A percentile compares a stretch with the other conserved stretches of the same genome.
These are phyloP conservation scores for Aquilaria agallochum DNA, from an alignment of 441 rosid species.

Conservation along the genomic window DNA sequence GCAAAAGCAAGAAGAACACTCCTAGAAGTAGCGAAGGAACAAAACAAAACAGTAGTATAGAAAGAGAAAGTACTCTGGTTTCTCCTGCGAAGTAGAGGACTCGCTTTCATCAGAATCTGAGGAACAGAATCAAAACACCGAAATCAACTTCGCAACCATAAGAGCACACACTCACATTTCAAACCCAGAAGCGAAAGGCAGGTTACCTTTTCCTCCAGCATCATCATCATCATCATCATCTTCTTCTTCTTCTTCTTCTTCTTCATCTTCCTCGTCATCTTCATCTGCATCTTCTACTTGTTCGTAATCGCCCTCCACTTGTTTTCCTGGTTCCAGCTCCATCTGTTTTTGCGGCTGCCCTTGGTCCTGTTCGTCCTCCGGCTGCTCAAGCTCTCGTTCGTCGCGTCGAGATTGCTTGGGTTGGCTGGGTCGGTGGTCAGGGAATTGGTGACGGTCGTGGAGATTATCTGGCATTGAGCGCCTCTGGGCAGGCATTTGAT, in stretches of 20 bases:
- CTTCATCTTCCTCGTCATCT: conserved; percentile 17
- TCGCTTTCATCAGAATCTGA: conserved; percentile 64
- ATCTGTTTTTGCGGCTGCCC: conserved; percentile 14
- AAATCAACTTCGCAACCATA: conserved; percentile 23
- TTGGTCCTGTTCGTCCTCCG: conserved; percentile 11
- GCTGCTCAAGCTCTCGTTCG: conserved; percentile 20
- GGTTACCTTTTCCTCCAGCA: conserved; percentile 26
- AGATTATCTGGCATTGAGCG: conserved; percentile 46
- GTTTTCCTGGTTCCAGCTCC: conserved; percentile 20
- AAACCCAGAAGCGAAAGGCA: conserved; percentile 7
- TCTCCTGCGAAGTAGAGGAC: conserved; percentile 52
- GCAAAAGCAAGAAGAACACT: neutral
- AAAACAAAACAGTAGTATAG: conserved; percentile 14
- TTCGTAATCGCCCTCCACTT: conserved; percentile 16
- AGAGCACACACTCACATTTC: conserved; percentile 16
- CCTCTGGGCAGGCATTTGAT: conserved; percentile 72
- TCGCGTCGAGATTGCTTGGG: conserved; percentile 17
- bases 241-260: conserved; percentile 14
- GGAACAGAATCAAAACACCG: conserved; percentile 12
- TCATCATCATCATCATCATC: conserved; percentile 20
- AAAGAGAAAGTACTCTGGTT: conserved; percentile 45
- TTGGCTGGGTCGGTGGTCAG: conserved; percentile 10
- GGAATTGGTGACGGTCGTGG: conserved; percentile 26
- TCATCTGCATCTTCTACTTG: conserved; percentile 21
- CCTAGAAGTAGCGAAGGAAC: neutral